Evolutionary conservation across 2,329 filamentous ascomycete genomes (phyloP).

Genomic region (Alternaria longipes): DNA sequence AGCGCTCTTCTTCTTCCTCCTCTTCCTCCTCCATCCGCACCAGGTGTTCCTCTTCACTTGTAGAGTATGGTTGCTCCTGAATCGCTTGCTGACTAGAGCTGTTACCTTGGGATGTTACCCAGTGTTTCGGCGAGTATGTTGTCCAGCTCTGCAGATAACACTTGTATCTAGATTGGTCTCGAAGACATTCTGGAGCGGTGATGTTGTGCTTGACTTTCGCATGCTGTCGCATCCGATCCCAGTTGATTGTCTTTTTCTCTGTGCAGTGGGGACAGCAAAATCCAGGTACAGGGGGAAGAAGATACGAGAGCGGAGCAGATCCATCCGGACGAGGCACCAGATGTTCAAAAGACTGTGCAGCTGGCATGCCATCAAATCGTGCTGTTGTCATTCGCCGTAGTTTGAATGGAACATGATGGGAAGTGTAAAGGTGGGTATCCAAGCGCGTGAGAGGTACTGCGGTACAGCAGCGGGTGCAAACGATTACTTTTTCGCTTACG

Average conservation of each 20-base stretch:
- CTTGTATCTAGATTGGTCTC: too few species aligned
- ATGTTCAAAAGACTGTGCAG: conserved; percentile 7
- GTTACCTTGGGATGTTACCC: background rate
- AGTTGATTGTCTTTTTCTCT: too few species aligned
- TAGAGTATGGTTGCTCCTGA: background rate
- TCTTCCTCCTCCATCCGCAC: background rate
- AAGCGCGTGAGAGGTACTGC: conserved; percentile 15
- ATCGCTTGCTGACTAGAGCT: background rate
- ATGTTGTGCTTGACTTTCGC: too few species aligned
- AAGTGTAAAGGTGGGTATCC: conserved; percentile 9
- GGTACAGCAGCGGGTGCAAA: conserved; percentile 6
- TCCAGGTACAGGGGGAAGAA: conserved; percentile 10
- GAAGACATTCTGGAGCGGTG: too few species aligned
- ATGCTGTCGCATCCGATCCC: too few species aligned
- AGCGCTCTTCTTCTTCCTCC: background rate
- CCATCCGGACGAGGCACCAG: conserved; percentile 9
- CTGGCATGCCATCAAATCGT: conserved; percentile 10
- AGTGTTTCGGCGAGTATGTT: too few species aligned
- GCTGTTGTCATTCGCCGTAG: conserved; percentile 11
- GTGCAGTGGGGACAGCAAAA: conserved; percentile 15
- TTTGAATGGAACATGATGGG: conserved; percentile 5
- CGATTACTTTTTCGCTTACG: conserved; percentile 13
- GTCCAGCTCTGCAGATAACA: too few species aligned
- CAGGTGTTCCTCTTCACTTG: background rate
- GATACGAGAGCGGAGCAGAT: conserved; percentile 9